Conservation (phyloP, 2,329 filamentous ascomycete species). For the Trichothecium roseum region DNA sequence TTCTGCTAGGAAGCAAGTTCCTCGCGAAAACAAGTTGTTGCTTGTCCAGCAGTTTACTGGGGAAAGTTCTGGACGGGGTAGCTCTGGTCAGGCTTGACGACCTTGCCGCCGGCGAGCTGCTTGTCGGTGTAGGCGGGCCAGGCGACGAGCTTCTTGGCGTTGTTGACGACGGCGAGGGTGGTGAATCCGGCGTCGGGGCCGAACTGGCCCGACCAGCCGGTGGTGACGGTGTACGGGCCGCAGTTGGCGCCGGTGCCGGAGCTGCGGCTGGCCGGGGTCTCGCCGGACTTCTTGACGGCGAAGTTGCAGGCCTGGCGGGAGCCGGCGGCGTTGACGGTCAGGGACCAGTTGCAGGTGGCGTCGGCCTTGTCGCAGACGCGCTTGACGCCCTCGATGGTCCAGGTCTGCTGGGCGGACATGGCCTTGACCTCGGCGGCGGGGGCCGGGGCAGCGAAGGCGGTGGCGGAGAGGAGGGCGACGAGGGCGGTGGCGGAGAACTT, state of each 20-base stretch:
- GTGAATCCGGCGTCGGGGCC: conserved; percentile 42
- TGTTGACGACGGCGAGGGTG: conserved; percentile 38
- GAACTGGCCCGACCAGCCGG: conserved; percentile 46
- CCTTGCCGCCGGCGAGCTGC: conserved; percentile 31
- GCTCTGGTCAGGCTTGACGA: conserved; percentile 38
- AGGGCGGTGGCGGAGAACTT: conserved; percentile 26
- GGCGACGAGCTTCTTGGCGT: conserved; percentile 29
- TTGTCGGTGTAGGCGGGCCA: conserved; percentile 44
- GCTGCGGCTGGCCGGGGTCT: conserved; percentile 26
- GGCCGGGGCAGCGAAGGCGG: conserved; percentile 24
- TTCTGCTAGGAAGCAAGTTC: not conserved
- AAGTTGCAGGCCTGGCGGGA: conserved; percentile 2
- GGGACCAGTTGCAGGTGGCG: conserved; percentile 23
- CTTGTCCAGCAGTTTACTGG: too few relatives aligned
- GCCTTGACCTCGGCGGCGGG: conserved; percentile 13
- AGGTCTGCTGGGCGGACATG: conserved; percentile 28
- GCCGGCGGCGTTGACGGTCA: conserved; percentile 22
- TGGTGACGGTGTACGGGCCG: conserved; percentile 39
- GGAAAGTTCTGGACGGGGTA: conserved; percentile 16
- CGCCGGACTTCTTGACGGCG: conserved; percentile 19
- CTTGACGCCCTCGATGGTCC: conserved; percentile 23
- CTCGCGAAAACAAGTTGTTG: too few relatives aligned
- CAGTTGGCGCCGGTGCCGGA: conserved; percentile 23
- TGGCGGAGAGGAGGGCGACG: conserved; percentile 23
- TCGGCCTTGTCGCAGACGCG: conserved; percentile 25